Evolutionary conservation across 129 eudicot species (phyloP).

Genomic region (Flaveria ramosissima): DNA sequence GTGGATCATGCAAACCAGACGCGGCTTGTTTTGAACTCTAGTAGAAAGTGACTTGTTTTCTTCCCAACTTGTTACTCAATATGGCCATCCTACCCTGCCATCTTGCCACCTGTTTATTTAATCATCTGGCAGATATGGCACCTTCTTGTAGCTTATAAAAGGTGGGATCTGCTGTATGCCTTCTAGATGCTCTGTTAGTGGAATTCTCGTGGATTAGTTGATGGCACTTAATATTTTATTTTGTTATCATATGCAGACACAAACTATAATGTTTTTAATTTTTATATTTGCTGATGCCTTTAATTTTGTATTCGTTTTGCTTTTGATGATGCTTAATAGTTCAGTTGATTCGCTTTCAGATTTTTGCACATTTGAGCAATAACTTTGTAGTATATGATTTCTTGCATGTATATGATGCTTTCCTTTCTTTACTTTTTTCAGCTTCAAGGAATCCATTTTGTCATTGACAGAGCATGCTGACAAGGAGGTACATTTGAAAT

Average conservation of each 20-base stretch:
- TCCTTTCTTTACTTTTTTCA: conserved; percentile 42
- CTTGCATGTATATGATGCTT: not conserved
- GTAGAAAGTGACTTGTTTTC: not conserved
- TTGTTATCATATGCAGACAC: not conserved
- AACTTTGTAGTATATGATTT: conserved; percentile 4
- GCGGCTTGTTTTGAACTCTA: not conserved
- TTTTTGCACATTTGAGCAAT: conserved; percentile 17
- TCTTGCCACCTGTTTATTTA: conserved; percentile 9
- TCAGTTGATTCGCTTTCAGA: conserved; percentile 5
- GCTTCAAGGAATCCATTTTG: conserved; percentile 85
- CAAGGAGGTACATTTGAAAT: conserved; percentile 61
- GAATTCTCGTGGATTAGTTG: not conserved
- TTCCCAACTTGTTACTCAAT: not conserved
- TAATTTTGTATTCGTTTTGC: not conserved
- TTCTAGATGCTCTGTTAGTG: conserved; percentile 11
- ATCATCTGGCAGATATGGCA: not conserved
- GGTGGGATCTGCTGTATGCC: conserved; percentile 12
- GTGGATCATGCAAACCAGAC: not conserved
- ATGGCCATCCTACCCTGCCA: not conserved
- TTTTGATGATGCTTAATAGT: conserved; percentile 7
- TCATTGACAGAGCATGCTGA: conserved; percentile 74
- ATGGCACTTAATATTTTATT: not conserved
- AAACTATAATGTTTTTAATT: not conserved
- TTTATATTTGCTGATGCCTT: not conserved
- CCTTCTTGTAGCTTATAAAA: conserved; percentile 11